Evolutionary conservation across 176 grass and related monocot genomes (phyloP), one percentile per base, ranked within the genome.

Genomic region (Pontederia paniculata): DNA sequence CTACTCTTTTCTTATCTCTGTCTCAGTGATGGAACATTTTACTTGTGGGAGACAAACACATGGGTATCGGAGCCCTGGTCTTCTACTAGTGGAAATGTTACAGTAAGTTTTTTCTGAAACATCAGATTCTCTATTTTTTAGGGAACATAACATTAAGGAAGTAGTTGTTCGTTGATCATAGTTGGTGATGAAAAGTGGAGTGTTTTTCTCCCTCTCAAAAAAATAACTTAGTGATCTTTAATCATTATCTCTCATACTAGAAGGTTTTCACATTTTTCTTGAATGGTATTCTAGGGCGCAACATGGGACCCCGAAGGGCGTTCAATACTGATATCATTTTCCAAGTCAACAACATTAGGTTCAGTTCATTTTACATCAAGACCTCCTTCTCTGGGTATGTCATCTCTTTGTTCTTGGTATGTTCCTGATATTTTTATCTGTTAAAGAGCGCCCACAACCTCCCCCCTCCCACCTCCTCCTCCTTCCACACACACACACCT

Each of bases 31-130:
- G 93, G 93, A 63, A 97, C 80, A 57, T 97, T 97, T 66, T 82
- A 97, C 70, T 78, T 97, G 23, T 90, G 86, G 93, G 93, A 97
- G 60, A 97, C 93, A 47, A 90, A 84, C 64, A 97, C 80, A 48
- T 97, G 86, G 86, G 90, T 77, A 12, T 97, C 93, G 31, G 86
- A 97, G 77, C 86, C 86, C 21, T 97, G 86, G 86, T 90, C 93
- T 79, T 88, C 93, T 76, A 84, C 93, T 67, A 82, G 82, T 12
- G 93, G 86, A 69, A 86, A 73, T 77, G 72, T 97, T 9, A 87
- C 86, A 79, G 93, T 97, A 81, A 62, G 83, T 81, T 28, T 23
- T n/a, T 41, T 68, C 46, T 19, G 23, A 44, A 68, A 67, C 15
- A 59, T 8, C 1, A 9, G 9, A 16, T 13, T 44, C 12, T 37